These are phyloP conservation scores for Ceratocystis albifundus DNA, from an alignment of 2,329 filamentous ascomycete genomes.

Conservation along the genomic window DNA sequence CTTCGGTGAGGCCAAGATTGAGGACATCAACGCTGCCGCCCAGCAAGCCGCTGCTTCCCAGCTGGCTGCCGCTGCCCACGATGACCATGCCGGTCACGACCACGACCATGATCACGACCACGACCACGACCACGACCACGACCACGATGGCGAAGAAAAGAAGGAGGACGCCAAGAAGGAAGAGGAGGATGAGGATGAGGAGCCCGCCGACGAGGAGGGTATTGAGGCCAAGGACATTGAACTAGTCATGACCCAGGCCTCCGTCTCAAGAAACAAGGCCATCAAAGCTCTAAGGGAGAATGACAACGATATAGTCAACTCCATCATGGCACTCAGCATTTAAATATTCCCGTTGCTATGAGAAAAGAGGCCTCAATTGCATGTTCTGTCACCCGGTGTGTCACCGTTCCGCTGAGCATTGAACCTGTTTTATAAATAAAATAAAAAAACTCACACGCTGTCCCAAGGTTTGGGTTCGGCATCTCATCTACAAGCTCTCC, in stretches of 20 bases:
- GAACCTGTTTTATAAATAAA: background rate
- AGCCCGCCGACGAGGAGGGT: constrained; percentile 88
- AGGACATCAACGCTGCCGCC: constrained; percentile 97
- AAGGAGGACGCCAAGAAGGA: constrained; percentile 85
- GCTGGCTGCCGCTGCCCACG: constrained; percentile 63
- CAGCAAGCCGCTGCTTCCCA: constrained; percentile 93
- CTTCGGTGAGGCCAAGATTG: constrained; percentile 99
- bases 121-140: constrained; percentile 50
- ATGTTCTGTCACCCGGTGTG: background rate
- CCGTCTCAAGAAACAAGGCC: constrained; percentile 93
- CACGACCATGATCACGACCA: constrained; percentile 55
- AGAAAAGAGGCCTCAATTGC: background rate
- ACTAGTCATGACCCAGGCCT: constrained; percentile 96
- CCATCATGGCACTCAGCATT: constrained; percentile 96
- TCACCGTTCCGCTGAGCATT: background rate
- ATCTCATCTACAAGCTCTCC: too few species aligned
- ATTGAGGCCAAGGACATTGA: constrained; percentile 99
- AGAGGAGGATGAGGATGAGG: constrained; percentile 80
- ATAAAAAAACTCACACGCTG: background rate
- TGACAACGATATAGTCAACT: constrained; percentile 99
- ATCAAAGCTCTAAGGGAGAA: constrained; percentile 98
- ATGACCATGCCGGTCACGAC: constrained; percentile 50
- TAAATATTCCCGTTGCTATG: constrained; percentile 31
- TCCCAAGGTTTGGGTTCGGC: background rate
- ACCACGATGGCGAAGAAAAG: constrained; percentile 62